Evolutionary conservation across 352 stramenopile species (phyloP).

Genomic region (Phytopythium cucurbitacearum): DNA sequence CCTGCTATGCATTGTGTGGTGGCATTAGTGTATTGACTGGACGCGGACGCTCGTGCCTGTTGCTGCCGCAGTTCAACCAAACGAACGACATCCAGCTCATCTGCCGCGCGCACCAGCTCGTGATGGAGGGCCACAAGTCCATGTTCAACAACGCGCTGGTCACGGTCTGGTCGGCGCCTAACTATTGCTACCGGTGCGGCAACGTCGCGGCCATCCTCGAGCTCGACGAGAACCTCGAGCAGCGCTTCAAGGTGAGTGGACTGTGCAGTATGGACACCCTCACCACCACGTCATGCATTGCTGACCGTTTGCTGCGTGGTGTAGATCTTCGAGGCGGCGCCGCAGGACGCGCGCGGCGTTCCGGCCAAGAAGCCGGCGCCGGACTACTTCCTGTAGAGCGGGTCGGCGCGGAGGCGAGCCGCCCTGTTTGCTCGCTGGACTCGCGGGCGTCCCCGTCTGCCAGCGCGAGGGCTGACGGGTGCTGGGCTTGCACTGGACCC

Average conservation of each 20-base stretch:
- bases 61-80: slow-evolving; percentile 91
- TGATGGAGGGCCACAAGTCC: slow-evolving; percentile 89
- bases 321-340: slow-evolving; percentile 97
- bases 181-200: slow-evolving; percentile 99
- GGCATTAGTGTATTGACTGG: not conserved
- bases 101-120: slow-evolving; percentile 97
- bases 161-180: slow-evolving; percentile 98
- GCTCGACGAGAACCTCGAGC: slow-evolving; percentile 95
- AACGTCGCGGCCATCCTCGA: slow-evolving; percentile 99
- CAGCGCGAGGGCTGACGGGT: slow-evolving; percentile 9
- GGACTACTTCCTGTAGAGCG: slow-evolving; percentile 98
- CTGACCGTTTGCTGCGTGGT: slow-evolving; percentile 13
- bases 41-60: slow-evolving; percentile 4
- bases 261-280: slow-evolving; percentile 6
- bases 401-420: not conserved
- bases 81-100: slow-evolving; percentile 98
- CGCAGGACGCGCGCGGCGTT: slow-evolving; percentile 95
- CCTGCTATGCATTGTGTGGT: not conserved
- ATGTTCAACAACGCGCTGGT: slow-evolving; percentile 99
- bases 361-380: slow-evolving; percentile 97
- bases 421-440: no score
- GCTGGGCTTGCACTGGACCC: no score
- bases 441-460: slow-evolving; percentile 1
- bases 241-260: slow-evolving; percentile 76
- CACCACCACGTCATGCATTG: not conserved